These are phyloP conservation scores for Quaeritorhiza haematococci DNA, from an alignment of 371 early-diverging fungal genomes.

Conservation along the genomic window DNA sequence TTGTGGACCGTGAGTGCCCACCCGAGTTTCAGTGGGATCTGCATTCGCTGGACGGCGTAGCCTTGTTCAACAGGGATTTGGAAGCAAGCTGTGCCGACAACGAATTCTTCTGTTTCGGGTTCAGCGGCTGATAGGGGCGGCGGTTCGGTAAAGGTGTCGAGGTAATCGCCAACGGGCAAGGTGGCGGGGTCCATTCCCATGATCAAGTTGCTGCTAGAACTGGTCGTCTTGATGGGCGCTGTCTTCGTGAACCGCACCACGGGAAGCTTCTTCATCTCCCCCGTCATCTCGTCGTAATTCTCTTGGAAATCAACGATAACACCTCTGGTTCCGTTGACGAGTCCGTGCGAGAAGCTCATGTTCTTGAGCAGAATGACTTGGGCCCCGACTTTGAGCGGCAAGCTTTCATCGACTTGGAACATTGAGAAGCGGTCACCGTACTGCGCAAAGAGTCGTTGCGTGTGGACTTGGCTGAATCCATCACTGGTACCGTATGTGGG, in stretches of 20 bases:
- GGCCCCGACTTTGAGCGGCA: constrained; percentile 67
- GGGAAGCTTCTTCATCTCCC: constrained; percentile 14
- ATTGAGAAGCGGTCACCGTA: background rate
- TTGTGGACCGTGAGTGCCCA: constrained; percentile 81
- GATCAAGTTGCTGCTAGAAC: too few species aligned
- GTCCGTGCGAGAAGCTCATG: constrained; percentile 36
- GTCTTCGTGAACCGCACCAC: constrained; percentile 27
- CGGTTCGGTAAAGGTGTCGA: background rate
- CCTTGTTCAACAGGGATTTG: too few species aligned
- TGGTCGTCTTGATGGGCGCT: too few species aligned
- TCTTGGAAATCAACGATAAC: constrained; percentile 48
- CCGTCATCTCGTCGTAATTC: constrained; percentile 8
- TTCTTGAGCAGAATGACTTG: constrained; percentile 90
- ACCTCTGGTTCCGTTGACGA: constrained; percentile 87
- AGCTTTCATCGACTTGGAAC: constrained; percentile 12
- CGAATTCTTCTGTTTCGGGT: constrained; percentile 2
- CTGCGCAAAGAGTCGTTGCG: background rate
- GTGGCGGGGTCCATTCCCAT: too few species aligned
- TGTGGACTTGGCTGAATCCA: constrained; percentile 8
- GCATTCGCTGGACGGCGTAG: too few species aligned
- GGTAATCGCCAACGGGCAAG: too few species aligned
- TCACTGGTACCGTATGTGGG: constrained; percentile 5
- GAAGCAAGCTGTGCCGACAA: too few species aligned
- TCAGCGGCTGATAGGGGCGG: background rate
- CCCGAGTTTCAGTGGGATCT: constrained; percentile 65